Conservation (phyloP, 2,329 filamentous ascomycete genomes). For the Grosmannia huntii region DNA sequence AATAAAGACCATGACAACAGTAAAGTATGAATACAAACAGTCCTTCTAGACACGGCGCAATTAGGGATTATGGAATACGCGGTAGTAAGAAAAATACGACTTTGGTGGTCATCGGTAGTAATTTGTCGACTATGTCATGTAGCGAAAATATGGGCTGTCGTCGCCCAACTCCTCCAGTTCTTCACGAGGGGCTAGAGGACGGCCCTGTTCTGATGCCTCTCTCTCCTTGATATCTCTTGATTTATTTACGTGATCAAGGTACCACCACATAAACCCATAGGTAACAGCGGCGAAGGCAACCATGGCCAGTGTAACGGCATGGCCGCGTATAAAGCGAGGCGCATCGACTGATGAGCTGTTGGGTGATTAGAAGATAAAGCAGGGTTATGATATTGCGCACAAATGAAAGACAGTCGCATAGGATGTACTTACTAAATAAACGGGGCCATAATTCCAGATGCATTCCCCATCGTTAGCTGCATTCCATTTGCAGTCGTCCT, state of each 20-base stretch:
- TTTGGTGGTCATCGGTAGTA: too few species aligned
- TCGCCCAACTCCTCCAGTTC: constrained; percentile 38
- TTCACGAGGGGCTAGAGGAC: constrained; percentile 25
- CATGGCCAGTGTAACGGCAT: constrained; percentile 47
- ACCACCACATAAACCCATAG: constrained; percentile 42
- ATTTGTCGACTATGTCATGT: constrained; percentile 19
- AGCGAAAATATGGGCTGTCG: constrained; percentile 36
- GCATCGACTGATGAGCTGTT: constrained; percentile 26
- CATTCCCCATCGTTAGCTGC: constrained; percentile 10
- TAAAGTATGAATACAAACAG: too few species aligned
- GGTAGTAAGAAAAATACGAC: too few species aligned
- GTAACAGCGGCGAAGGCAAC: constrained; percentile 40
- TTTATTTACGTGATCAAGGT: constrained; percentile 28
- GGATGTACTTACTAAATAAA: constrained; percentile 40
- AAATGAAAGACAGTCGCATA: too few species aligned
- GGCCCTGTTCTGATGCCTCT: constrained; percentile 24
- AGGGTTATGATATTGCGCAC: too few species aligned
- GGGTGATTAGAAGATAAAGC: not conserved
- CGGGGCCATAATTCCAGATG: constrained; percentile 39
- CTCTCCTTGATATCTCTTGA: constrained; percentile 26
- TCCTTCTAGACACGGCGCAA: too few species aligned
- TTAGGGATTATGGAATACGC: too few species aligned
- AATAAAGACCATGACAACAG: too few species aligned
- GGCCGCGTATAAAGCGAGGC: constrained; percentile 47
- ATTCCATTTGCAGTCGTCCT: constrained; percentile 26